Percentiles rank a stretch among this genome's conserved stretches.
phyloP scores from a whole-genome alignment of 2,329 filamentous ascomycete genomes.

The Ceratocystis cubensis region DNA sequence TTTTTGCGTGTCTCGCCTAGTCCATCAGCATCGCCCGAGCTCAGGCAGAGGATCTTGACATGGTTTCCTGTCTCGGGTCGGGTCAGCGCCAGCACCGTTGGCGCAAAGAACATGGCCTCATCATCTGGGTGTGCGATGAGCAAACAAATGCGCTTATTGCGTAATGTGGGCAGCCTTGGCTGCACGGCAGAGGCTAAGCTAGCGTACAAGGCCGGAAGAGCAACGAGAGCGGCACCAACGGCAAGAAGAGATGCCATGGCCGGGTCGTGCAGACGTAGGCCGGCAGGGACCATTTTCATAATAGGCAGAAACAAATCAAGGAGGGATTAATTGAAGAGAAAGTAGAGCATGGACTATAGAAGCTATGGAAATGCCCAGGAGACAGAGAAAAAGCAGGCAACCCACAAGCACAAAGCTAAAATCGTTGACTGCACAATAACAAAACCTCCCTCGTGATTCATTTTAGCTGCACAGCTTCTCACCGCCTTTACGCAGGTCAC shows the following conservation, averaged over 20 bases:
- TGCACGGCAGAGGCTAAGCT: slow-evolving; percentile 38
- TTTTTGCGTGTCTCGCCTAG: slow-evolving; percentile 70
- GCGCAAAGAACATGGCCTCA: slow-evolving; percentile 98
- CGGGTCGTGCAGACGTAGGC: slow-evolving; percentile 14
- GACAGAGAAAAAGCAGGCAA: background rate
- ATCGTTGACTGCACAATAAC: background rate
- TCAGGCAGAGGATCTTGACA: slow-evolving; percentile 86
- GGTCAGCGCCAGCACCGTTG: slow-evolving; percentile 73
- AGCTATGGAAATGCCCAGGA: background rate
- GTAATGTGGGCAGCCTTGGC: slow-evolving; percentile 50
- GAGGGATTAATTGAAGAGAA: background rate
- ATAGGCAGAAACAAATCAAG: background rate
- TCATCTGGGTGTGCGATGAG: slow-evolving; percentile 96
- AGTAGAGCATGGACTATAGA: background rate
- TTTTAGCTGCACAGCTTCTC: background rate
- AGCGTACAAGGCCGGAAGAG: slow-evolving; percentile 41
- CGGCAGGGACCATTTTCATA: slow-evolving; percentile 18
- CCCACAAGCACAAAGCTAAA: background rate
- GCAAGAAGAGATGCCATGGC: slow-evolving; percentile 21
- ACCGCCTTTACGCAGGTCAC: background rate
- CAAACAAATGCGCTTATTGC: slow-evolving; percentile 76
- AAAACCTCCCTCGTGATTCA: slow-evolving; percentile 4
- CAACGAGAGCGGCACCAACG: slow-evolving; percentile 29
- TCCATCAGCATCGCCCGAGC: slow-evolving; percentile 77
- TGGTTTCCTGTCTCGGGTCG: slow-evolving; percentile 71